phyloP scores from a whole-genome alignment of 495 filamentous ascomycete species.

The Annulohypoxylon nitens region DNA sequence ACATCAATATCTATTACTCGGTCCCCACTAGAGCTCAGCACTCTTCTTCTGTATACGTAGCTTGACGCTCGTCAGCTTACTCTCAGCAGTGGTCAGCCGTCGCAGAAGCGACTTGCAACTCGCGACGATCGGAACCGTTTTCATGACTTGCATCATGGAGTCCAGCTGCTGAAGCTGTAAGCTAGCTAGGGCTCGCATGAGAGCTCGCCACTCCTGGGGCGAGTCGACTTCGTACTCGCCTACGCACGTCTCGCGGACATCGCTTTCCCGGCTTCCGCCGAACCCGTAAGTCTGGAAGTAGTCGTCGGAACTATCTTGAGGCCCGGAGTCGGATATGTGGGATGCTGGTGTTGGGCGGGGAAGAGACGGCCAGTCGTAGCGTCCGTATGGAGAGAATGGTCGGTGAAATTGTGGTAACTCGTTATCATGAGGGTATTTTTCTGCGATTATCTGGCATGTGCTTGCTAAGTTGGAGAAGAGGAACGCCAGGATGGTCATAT shows the following conservation, averaged over 20 bases:
- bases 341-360: not conserved
- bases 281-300: constrained; percentile 4
- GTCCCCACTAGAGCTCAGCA: not conserved
- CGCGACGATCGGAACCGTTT: constrained; percentile 1
- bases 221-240: constrained; percentile 4
- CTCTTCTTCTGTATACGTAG: not conserved
- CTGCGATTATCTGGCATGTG: constrained; percentile 5
- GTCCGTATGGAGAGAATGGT: not conserved
- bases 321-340: not conserved
- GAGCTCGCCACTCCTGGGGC: constrained; percentile 1
- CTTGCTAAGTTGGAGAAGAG: not conserved
- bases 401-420: not conserved
- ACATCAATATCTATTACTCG: not conserved
- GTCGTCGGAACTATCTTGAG: not conserved
- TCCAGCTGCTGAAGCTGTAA: constrained; percentile 4
- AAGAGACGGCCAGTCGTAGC: not conserved
- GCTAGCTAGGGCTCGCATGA: not conserved
- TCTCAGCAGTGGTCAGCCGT: not conserved
- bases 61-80: constrained; percentile 3
- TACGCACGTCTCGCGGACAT: not conserved
- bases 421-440: not conserved
- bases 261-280: not conserved
- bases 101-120: constrained; percentile 1
- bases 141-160: constrained; percentile 7
- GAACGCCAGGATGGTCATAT: not conserved